Evolutionary conservation across 345 rosid species (phyloP), one percentile per base, ranked within the genome.

Genomic region (Mercurialis annua): DNA sequence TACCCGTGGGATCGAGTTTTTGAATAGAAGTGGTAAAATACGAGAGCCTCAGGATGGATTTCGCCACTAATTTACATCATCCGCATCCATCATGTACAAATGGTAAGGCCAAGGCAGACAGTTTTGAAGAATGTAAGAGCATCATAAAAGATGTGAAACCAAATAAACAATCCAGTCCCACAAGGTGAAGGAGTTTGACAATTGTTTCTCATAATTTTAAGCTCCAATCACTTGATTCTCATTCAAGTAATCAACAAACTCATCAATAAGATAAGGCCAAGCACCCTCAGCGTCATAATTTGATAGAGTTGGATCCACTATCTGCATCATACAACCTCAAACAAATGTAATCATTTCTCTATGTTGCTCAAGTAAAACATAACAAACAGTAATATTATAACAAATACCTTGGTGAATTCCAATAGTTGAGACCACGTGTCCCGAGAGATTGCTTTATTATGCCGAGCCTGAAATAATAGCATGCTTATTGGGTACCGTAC

Each of bases 191-290:
- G n/a, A n/a, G n/a, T n/a, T n/a, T n/a, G n/a, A n/a, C n/a, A n/a
- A n/a, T n/a, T n/a, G n/a, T n/a, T n/a, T n/a, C n/a, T 42, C 33
- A 61, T 43, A 20, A 21, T 61, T 42, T 61, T 24, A 38, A 18
- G 65, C 50, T 61, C 65, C 65, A 61, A 5, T 61, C 50, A 14
- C 3, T 24, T 0, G 51, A 61, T 64, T 63, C 67, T 63, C 98
- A 40, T 77, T 59, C 86, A 89, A 73, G 81, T 89, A 91, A 65
- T 94, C 99, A n/a, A 86, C 98, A 21, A 94, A 94, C 73, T 94
- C 99, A 70, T 94, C 99, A 6, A 89, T 89, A 53, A 94, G 95
- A 77, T 91, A 91, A 0, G 99, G 98, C 99, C 99, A 94, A 16
- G 97, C 99, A 65, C 98, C 97, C 81, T 94, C 98, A 0, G 96